Base-by-base conservation (phyloP, 2,329 filamentous ascomycete species). In the Xylariaceae sp. region DNA sequence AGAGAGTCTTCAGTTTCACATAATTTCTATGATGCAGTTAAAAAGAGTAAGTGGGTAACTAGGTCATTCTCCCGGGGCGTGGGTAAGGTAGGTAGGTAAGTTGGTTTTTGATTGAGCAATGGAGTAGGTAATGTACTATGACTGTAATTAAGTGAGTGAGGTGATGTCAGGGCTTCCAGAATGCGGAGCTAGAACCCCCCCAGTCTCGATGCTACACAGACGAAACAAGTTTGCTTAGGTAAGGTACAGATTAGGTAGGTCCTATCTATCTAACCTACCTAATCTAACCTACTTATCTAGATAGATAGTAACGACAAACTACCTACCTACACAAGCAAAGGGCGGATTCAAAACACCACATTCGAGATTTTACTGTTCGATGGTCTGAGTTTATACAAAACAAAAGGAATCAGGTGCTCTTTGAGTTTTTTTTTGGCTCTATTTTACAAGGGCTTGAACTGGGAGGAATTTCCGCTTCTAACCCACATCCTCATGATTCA, bases 361-460 rank as follows among this genome's bases (percentile, higher is more conserved):
- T 42, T 37, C 4, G n/a, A n/a, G 2, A 48, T 53, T 35, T 58
- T 57, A 60, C 59, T 48, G 35, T 11, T 6, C 27, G 9, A 29
- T 11, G 34, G 35, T 40, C 49, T 40, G 53, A 11, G 12, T 35
- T 44, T 56, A 31, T 31, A 60, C 54, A 58, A 69, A 73, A 80
- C 77, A 79, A 80, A 81, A 75, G 75, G 75, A 81, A 82, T 78
- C 73, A 75, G 80, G 78, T 79, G 76, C 76, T 80, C 76, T 81
- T 80, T 59, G 59, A 61, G 77, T 80, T 78, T 76, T 77, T 80
- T 78, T 76, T 77, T 68, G 72, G 73, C 78, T 81, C 78, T 81
- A 81, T 79, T 81, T 83, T 83, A 82, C 79, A 82, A 74, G 75
- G 74, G 73, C 73, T 74, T 47, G 72, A 74, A 74, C 71, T 72